Evolutionary conservation across 176 grass and related monocot species (phyloP).

Genomic region (Oryza brachyantha): DNA sequence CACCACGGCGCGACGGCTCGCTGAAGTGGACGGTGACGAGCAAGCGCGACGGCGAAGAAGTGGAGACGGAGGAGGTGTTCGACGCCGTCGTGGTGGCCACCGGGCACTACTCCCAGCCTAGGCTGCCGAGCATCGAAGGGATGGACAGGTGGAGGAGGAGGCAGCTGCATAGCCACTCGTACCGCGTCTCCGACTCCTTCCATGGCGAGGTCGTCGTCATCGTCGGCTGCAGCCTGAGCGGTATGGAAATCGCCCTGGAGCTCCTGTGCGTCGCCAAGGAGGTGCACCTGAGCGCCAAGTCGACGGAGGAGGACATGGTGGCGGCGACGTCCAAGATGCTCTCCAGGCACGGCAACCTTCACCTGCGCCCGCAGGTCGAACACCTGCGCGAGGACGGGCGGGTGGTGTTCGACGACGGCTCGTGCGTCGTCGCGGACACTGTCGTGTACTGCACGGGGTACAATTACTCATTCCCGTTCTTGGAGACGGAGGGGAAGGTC

Average conservation of each 20-base stretch:
- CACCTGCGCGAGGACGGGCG: not conserved
- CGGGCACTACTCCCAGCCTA: constrained; percentile 11
- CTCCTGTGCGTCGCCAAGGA: too few species aligned
- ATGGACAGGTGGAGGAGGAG: too few species aligned
- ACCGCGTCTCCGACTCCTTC: too few species aligned
- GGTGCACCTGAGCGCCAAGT: too few species aligned
- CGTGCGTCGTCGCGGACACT: constrained; percentile 21
- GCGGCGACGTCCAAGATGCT: not conserved
- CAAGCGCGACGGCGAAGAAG: not conserved
- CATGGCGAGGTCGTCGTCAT: too few species aligned
- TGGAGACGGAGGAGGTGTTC: constrained; percentile 8
- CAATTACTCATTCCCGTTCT: constrained; percentile 38
- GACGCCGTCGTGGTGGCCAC: constrained; percentile 41
- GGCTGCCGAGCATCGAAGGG: too few species aligned
- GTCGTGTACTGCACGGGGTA: constrained; percentile 47
- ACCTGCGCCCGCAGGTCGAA: constrained; percentile 18
- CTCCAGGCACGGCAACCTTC: constrained; percentile 26
- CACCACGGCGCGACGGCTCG: not conserved
- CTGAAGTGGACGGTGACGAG: constrained; percentile 5
- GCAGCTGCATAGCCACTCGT: too few species aligned
- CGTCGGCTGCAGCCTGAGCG: too few species aligned
- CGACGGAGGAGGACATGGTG: too few species aligned
- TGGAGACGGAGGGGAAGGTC: constrained; percentile 17
- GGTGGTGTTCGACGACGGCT: constrained; percentile 37
- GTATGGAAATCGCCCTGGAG: too few species aligned